A percentile compares a stretch with the other conserved stretches of the same genome.
These are phyloP conservation scores for Anisodus tanguticus DNA, from an alignment of 257 asterid genomes.

Conservation along the genomic window DNA sequence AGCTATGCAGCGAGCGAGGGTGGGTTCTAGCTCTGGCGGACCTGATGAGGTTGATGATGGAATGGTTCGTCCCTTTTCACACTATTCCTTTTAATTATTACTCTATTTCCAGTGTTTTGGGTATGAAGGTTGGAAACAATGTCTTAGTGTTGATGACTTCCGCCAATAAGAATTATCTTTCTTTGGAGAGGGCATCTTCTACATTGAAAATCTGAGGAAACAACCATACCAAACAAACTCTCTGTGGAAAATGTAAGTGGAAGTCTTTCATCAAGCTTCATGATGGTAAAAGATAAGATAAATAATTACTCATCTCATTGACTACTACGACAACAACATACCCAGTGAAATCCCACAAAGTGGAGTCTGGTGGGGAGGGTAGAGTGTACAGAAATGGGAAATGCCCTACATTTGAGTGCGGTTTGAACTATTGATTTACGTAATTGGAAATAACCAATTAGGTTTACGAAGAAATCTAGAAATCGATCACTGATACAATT, in stretches of 20 bases:
- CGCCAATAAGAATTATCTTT: neutral
- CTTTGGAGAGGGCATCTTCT: neutral
- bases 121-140: conserved; percentile 5
- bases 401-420: too few species aligned
- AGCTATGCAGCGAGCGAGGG: conserved; percentile 87
- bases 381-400: too few species aligned
- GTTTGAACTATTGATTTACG: too few species aligned
- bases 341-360: too few species aligned
- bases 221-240: neutral
- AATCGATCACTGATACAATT: too few species aligned
- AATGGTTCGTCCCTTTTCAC: conserved; percentile 86
- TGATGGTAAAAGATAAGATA: neutral
- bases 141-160: neutral
- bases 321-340: too few species aligned
- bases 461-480: too few species aligned
- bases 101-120: neutral
- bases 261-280: conserved; percentile 56
- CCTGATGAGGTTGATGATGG: conserved; percentile 90
- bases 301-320: neutral
- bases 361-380: too few species aligned
- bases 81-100: conserved; percentile 27
- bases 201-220: neutral
- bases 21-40: conserved; percentile 71
- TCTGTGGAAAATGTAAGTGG: conserved; percentile 48
- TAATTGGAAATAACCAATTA: too few species aligned